Evolutionary conservation across 805 yeast genomes (phyloP), one percentile per base, ranked within the genome.

Genomic region (Jamesozyma gamospora): DNA sequence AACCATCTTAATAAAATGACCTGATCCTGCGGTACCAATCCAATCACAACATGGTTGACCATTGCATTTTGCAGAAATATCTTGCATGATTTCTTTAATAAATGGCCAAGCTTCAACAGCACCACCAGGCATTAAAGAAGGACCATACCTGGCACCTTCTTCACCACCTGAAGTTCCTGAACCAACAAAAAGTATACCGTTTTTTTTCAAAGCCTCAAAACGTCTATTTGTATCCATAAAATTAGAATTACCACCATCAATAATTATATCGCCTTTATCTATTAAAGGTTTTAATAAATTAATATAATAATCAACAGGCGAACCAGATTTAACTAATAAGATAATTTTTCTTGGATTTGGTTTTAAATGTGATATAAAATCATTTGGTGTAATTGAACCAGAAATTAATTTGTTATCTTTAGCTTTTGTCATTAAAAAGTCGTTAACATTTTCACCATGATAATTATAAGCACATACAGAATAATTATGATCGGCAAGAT

Each of bases 91-190:
- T 48, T 78, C 80, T 79, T 90, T 90, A 63, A 90, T 83, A 70
- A 85, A 94, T 53, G 97, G 97, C 98, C 98, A 90, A 50, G 98
- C 98, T 59, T 84, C 95, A 55, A 72, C 75, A 63, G 86, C 83
- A 65, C 98, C 98, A 79, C 98, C 98, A 56, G 98, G 98, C 98
- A 90, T 90, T 67, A 90, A 76, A 48, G 97, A 88, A 48, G 98
- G 98, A 61, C 98, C 98, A 69, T 83, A 77, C 71, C 98, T 85
- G 58, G 98, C 98, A 75, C 98, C 98, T 67, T 90, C 98, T 72
- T 90, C 98, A 75, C 98, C 98, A 70, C 98, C 98, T 55, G 97
- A 90, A 50, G 92, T 97, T 82, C 98, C 98, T 47, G 96, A 88
- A 60, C 98, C 98, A 49, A 90, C 97, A 55, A 86, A 92, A 51